phyloP scores from a whole-genome alignment of 129 eudicot species.

The Artemisia tridentata region DNA sequence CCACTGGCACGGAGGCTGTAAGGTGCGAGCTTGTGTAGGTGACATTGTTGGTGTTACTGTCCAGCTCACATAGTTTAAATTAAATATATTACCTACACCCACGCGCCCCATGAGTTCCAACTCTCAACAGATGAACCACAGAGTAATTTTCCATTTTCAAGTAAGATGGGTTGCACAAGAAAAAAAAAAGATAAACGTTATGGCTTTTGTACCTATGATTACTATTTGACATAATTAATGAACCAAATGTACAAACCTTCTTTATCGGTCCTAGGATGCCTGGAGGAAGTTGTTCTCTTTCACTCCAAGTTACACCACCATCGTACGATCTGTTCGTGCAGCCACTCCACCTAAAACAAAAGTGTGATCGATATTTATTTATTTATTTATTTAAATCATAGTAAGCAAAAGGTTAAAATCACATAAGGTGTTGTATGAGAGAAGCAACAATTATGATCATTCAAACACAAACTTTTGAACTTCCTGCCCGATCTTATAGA shows the following conservation, averaged over 20 bases:
- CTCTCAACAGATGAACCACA: conserved; percentile 99
- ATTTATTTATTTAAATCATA: not conserved
- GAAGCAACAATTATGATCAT: too few relatives aligned
- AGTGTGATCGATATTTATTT: not conserved
- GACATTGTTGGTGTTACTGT: too few relatives aligned
- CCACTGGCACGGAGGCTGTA: too few relatives aligned
- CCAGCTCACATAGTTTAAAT: not conserved
- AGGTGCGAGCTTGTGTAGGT: too few relatives aligned
- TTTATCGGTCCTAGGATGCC: conserved; percentile 92
- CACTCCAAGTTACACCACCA: conserved; percentile 81
- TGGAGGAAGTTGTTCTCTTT: conserved; percentile 94
- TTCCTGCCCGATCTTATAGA: conserved; percentile 81
- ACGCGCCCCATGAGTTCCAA: conserved; percentile 99
- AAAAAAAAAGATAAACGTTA: not conserved
- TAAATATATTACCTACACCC: conserved; percentile 75
- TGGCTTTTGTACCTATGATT: not conserved
- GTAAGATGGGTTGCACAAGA: conserved; percentile 74
- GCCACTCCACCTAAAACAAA: conserved; percentile 81
- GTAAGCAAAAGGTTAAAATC: not conserved
- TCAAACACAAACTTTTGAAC: conserved; percentile 62
- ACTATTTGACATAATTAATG: not conserved
- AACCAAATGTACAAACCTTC: conserved; percentile 49
- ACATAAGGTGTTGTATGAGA: too few relatives aligned
- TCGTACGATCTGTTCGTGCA: conserved; percentile 86
- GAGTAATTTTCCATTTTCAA: conserved; percentile 73